A percentile compares a stretch with the other conserved stretches of the same genome.
Conservation (phyloP, 495 filamentous ascomycete genomes). For the Penicillium paradoxum region DNA sequence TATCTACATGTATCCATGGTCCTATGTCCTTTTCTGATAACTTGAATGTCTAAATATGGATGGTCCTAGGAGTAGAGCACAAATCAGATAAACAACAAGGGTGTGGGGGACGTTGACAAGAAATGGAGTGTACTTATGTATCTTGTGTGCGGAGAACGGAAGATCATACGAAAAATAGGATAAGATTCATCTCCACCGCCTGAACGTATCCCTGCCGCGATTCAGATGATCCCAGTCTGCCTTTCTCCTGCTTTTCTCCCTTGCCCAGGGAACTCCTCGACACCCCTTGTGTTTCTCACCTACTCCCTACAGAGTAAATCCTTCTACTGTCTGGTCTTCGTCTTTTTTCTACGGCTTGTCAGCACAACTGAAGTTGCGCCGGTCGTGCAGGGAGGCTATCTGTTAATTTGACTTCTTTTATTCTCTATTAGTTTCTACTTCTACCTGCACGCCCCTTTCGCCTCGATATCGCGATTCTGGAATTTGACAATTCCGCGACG, state of each 20-base stretch:
- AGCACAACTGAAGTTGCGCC: conserved; percentile 14
- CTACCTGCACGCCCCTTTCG: neutral
- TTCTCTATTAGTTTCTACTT: neutral
- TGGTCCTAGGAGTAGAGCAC: no score
- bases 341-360: conserved; percentile 3
- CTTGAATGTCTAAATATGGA: no score
- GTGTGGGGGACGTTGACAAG: no score
- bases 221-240: conserved; percentile 10
- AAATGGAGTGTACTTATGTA: no score
- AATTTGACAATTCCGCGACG: neutral
- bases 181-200: conserved; percentile 15
- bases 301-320: neutral
- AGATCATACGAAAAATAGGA: neutral
- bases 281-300: no score
- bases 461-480: neutral
- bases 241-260: conserved; percentile 8
- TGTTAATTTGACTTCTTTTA: neutral
- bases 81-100: no score
- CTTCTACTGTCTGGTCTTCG: neutral
- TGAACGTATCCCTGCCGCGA: conserved; percentile 18
- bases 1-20: no score
- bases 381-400: conserved; percentile 20
- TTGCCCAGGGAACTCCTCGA: neutral
- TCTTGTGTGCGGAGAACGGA: no score
- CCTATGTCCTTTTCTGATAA: no score